Conservation (phyloP, 345 rosid species). For the Citrus unshiu region DNA sequence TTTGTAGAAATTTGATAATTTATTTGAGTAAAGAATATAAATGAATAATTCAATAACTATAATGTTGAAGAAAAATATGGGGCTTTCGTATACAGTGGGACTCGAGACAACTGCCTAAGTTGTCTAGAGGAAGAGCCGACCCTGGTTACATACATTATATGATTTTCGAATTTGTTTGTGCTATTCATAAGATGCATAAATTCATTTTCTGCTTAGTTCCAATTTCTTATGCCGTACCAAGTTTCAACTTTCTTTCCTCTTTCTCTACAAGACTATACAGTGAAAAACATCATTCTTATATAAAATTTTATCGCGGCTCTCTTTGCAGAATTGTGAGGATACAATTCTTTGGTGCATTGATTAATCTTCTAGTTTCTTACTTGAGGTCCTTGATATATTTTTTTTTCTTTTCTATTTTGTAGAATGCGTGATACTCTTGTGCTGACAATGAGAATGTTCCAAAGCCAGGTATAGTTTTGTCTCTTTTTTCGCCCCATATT, state of each 20-base stretch:
- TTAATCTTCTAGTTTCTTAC: not conserved
- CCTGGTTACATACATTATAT: not conserved
- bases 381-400: not conserved
- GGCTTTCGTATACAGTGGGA: too few relatives aligned
- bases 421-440: conserved; percentile 71
- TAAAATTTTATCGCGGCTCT: not conserved
- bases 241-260: not conserved
- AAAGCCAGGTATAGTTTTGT: conserved; percentile 23
- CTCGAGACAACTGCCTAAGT: too few relatives aligned
- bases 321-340: not conserved
- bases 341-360: not conserved
- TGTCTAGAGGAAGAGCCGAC: too few relatives aligned
- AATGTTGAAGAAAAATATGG: too few relatives aligned
- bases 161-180: not conserved
- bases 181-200: not conserved
- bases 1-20: too few relatives aligned
- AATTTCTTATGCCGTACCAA: too few relatives aligned
- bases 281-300: not conserved
- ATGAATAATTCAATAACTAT: too few relatives aligned
- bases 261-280: not conserved
- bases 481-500: too few relatives aligned
- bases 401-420: not conserved
- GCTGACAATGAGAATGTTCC: conserved; percentile 66
- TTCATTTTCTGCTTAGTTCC: not conserved
- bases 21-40: too few relatives aligned